These are phyloP conservation scores for Eucalyptus tenuipes DNA, from an alignment of 345 rosid genomes.

Conservation along the genomic window DNA sequence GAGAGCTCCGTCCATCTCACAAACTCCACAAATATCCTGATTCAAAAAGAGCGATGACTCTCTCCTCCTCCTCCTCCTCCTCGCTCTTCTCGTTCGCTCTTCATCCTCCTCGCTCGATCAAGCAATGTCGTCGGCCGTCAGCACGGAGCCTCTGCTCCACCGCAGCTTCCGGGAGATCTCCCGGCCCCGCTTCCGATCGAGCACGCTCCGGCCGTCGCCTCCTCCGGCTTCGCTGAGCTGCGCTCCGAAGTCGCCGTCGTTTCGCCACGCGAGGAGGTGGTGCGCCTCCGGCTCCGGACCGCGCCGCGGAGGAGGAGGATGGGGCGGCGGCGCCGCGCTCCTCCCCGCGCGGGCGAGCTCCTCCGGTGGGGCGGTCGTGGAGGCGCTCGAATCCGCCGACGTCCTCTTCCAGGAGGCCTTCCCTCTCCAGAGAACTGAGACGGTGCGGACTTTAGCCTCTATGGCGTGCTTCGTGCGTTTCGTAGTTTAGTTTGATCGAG, in stretches of 20 bases:
- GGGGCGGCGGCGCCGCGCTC: not conserved
- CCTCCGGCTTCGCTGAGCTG: constrained; percentile 4
- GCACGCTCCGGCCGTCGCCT: not conserved
- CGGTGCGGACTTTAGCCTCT: constrained; percentile 17
- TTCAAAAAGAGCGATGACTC: not conserved
- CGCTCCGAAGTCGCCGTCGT: constrained; percentile 3
- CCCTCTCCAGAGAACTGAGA: constrained; percentile 44
- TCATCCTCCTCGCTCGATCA: not conserved
- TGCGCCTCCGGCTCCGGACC: constrained; percentile 2
- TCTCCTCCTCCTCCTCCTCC: not conserved
- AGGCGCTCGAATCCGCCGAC: constrained; percentile 24
- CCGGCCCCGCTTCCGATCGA: not conserved
- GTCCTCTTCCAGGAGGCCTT: constrained; percentile 39
- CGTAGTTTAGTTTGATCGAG: not conserved
- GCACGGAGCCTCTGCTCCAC: constrained; percentile 27
- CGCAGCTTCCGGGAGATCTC: not conserved
- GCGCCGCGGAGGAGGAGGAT: not conserved
- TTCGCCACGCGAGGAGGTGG: constrained; percentile 6
- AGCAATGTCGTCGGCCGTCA: constrained; percentile 30
- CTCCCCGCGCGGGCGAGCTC: constrained; percentile 26
- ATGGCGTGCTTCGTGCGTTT: not conserved
- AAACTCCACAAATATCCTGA: not conserved
- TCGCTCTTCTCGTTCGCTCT: not conserved
- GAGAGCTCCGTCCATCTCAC: not conserved
- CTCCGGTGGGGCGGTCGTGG: constrained; percentile 29